Conservation (phyloP, 805 yeast species). For the Yarrowia sp. region DNA sequence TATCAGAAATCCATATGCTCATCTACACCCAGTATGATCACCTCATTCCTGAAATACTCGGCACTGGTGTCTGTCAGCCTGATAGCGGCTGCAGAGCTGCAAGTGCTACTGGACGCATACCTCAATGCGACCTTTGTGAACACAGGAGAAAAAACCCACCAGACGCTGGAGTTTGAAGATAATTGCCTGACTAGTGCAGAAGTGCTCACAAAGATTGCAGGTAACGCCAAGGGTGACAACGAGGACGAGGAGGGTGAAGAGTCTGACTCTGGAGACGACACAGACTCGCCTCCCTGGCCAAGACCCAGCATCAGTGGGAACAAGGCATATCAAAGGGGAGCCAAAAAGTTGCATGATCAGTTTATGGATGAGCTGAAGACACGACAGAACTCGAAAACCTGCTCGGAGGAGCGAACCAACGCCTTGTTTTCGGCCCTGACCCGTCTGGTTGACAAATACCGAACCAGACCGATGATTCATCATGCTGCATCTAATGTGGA, state of each 20-base stretch:
- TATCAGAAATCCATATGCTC: too few relatives aligned
- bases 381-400: background rate
- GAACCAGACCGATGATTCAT: slow-evolving; percentile 1
- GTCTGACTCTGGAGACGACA: background rate
- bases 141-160: background rate
- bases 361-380: slow-evolving; percentile 10
- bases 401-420: slow-evolving; percentile 12
- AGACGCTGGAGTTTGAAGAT: background rate
- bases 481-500: slow-evolving; percentile 9
- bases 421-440: background rate
- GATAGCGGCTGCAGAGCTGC: background rate
- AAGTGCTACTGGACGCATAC: background rate
- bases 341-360: slow-evolving; percentile 18
- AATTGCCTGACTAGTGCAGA: background rate
- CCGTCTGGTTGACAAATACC: slow-evolving; percentile 7
- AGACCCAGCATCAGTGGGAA: background rate
- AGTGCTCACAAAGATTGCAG: background rate
- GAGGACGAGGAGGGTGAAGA: background rate
- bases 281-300: background rate
- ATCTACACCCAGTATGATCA: background rate
- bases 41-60: slow-evolving; percentile 10
- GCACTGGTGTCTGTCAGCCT: slow-evolving; percentile 3
- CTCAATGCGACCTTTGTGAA: background rate
- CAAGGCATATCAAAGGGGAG: background rate
- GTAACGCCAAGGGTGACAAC: background rate